Percentiles rank a stretch among this genome's conserved stretches.
Evolutionary conservation across 2,329 filamentous ascomycete species (phyloP).

Genomic region (Stagonosporopsis rhizophila): DNA sequence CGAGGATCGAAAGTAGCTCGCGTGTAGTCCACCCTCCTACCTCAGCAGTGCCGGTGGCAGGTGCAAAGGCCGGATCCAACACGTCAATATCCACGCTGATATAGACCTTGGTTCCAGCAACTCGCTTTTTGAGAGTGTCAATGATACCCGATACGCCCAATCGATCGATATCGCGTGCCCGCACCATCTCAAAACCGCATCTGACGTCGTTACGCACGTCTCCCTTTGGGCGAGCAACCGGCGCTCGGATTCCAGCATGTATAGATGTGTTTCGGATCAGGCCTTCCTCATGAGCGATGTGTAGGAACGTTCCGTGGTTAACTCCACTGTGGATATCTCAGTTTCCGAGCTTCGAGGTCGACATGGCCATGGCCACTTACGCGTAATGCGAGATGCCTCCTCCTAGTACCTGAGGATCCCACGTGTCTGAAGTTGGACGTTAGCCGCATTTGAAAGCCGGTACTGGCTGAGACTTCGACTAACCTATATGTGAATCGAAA

Average conservation of each 20-base stretch:
- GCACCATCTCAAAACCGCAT: conserved; percentile 66
- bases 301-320: conserved; percentile 68
- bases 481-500: conserved; percentile 62
- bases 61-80: conserved; percentile 62
- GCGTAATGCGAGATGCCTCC: conserved; percentile 68
- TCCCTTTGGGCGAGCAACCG: conserved; percentile 56
- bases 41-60: conserved; percentile 67
- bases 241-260: conserved; percentile 68
- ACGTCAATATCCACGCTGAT: conserved; percentile 66
- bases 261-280: conserved; percentile 65
- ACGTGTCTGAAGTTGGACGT: conserved; percentile 55
- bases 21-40: conserved; percentile 68
- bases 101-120: conserved; percentile 62
- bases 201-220: conserved; percentile 64
- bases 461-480: not conserved
- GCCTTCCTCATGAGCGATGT: conserved; percentile 68
- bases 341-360: not conserved
- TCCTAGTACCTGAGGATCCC: conserved; percentile 63
- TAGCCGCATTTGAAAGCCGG: not conserved
- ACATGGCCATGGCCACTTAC: conserved; percentile 47
- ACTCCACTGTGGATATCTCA: conserved; percentile 48
- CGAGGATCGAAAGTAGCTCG: conserved; percentile 65
- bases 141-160: conserved; percentile 58
- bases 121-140: conserved; percentile 57
- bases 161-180: conserved; percentile 62